Base-by-base conservation (phyloP, 2,329 filamentous ascomycete species). In the Diaporthe ilicicola region DNA sequence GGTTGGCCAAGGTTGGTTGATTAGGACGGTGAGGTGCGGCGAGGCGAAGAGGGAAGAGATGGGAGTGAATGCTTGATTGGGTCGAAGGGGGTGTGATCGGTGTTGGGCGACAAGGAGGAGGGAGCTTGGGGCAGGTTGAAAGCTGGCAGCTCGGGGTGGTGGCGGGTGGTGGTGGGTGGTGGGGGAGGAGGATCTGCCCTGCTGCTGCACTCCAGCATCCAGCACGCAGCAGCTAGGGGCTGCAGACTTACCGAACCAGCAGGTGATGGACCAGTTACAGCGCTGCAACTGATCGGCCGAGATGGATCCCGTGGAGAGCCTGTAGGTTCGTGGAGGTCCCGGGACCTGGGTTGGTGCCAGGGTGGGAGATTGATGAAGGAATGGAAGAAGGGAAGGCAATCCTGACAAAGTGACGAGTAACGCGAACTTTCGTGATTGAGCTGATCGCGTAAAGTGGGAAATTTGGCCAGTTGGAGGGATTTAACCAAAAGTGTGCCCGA, bases 371-470 rank as follows among this genome's bases (percentile, higher is more conserved):
- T 22, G 32, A 29, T 39, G 6, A 39, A 15, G 22, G 32, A 37
- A 22, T 22, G 66, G 53, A 22, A 50, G 53, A n/a, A 42, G 29
- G 32, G 37, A 59, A 55, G 53, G 51, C 64, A 56, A 56, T 48
- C 65, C 51, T 39, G 65, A 24, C 22, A n/a, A 10, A 17, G 37
- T 13, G 24, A 39, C 9, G 32, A 37, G 54, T 42, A 53, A 68
- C 66, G 66, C 66, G 66, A 68, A 55, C 46, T 68, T 68, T 68
- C 50, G 66, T 56, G 66, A 39, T 44, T 64, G 64, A 39, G 24
- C 42, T 9, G 51, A 48, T 34, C 44, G 65, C 65, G 65, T 59
- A 68, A 68, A 68, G 53, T 68, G 66, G 53, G 29, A 68, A 66
- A 29, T 44, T 44, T 37, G 62, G 62, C n/a, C 29, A 5, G 51